These are phyloP conservation scores for Moricandia arvensis DNA, from an alignment of 345 rosid genomes.

Conservation along the genomic window DNA sequence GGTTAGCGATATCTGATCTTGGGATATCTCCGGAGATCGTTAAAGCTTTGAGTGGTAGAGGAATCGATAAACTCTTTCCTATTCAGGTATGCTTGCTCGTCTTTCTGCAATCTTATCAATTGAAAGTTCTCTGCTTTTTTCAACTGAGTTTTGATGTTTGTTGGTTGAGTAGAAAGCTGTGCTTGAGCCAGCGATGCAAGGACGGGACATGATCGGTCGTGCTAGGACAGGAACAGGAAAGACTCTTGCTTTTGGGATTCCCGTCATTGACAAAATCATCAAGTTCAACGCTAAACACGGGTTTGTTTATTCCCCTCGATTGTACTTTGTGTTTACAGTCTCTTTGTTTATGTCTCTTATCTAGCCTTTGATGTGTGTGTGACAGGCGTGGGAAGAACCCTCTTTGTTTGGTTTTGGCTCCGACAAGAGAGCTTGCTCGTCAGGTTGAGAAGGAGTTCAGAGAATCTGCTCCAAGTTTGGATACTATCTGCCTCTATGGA, in stretches of 20 bases:
- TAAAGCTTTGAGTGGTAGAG: conserved; percentile 56
- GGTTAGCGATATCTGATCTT: conserved; percentile 52
- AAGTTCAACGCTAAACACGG: conserved; percentile 80
- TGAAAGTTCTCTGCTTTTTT: not conserved
- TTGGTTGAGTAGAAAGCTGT: conserved; percentile 67
- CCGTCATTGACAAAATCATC: conserved; percentile 74
- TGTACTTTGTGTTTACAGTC: not conserved
- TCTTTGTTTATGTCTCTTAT: not conserved
- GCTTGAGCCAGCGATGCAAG: conserved; percentile 94
- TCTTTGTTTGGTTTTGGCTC: conserved; percentile 84
- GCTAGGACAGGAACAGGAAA: conserved; percentile 97
- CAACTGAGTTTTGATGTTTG: conserved; percentile 5
- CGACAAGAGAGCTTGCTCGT: conserved; percentile 91
- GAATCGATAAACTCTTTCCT: conserved; percentile 78
- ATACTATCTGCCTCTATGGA: conserved; percentile 84
- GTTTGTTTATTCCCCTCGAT: conserved; percentile 42
- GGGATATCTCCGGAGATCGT: conserved; percentile 79
- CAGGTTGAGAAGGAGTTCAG: conserved; percentile 90
- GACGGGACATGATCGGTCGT: conserved; percentile 90
- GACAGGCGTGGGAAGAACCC: conserved; percentile 84
- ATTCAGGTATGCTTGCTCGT: conserved; percentile 57
- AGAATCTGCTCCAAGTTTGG: conserved; percentile 81
- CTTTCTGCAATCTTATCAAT: not conserved
- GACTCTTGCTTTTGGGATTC: conserved; percentile 97
- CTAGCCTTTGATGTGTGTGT: not conserved